phyloP scores from a whole-genome alignment of 345 rosid species.

The Dovyalis caffra region DNA sequence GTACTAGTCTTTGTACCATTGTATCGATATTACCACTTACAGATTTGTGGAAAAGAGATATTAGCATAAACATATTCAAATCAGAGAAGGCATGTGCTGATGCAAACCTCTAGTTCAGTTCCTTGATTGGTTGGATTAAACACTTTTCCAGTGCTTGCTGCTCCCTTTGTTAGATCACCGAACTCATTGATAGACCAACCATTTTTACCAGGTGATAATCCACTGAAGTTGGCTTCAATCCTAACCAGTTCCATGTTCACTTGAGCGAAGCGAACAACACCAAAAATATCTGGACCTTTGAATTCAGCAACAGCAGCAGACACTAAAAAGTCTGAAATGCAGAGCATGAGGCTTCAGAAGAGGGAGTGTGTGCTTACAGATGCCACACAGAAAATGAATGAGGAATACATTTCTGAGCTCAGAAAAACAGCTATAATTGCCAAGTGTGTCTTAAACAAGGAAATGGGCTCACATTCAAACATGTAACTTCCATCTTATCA shows the following conservation, averaged over 20 bases:
- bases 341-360: not conserved
- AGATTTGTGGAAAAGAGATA: not conserved
- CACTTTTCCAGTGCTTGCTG: constrained; percentile 78
- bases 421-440: not conserved
- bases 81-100: constrained; percentile 4
- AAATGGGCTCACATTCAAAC: too few relatives aligned
- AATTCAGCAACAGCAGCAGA: constrained; percentile 94
- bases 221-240: constrained; percentile 81
- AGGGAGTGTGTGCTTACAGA: too few relatives aligned
- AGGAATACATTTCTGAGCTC: not conserved
- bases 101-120: constrained; percentile 48
- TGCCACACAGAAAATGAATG: not conserved
- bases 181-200: constrained; percentile 91
- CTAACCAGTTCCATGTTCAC: constrained; percentile 85
- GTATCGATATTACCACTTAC: not conserved
- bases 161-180: constrained; percentile 89
- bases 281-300: constrained; percentile 88
- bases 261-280: constrained; percentile 89
- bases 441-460: too few relatives aligned
- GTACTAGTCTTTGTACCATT: not conserved
- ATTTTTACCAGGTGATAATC: constrained; percentile 75
- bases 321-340: constrained; percentile 65
- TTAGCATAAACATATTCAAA: not conserved
- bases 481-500: too few relatives aligned
- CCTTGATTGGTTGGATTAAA: constrained; percentile 51